Base-by-base conservation (phyloP, 441 rosid genomes). In the Cnidoscolus chayamansa region DNA sequence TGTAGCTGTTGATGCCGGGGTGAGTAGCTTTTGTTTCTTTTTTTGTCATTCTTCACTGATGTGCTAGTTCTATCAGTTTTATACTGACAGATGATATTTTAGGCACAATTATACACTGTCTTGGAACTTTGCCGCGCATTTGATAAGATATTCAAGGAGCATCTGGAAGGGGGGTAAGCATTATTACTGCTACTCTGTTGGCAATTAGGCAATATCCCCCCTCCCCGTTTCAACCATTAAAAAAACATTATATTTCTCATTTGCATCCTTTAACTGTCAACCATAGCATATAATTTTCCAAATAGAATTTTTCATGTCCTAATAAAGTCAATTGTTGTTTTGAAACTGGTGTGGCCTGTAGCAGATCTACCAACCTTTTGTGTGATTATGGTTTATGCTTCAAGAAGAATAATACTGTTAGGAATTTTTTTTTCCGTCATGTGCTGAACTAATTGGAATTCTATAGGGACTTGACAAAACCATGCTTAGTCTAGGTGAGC, bases 121-220 rank as follows among this genome's bases (percentile, higher is more conserved):
- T 82, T 93, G 87, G 98, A 90, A 77, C 86, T 93, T 72, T 93
- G 97, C 57, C 97, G 96, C 71, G 97, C 97, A 54, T 93, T 93
- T 80, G 98, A 93, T 57, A 82, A 83, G 71, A 86, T 93, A 72
- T 91, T 91, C 80, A 94, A 87, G 86, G 97, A 94, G 84, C 97
- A 94, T 76, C 83, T 94, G 69, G 98, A 94, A 80, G 98, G 98
- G 81, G 98, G 97, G 98, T 93, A 86, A 83, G 51, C 32, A 69
- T 51, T 57, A 2, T 19, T 51, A 11, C 16, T 63, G 1, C 35
- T 77, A 40, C 45, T 40, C 45, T 40, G 45, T 40, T 40, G 45
- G 45, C 45, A 40, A 3, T 6, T n/a, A 40, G 2, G 4, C 12
- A 4, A 25, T 19, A 40, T 20, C 31, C 31, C 17, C 7, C 25